phyloP scores from a whole-genome alignment of 2,329 filamentous ascomycete species.

The Emydomyces testavorans region DNA sequence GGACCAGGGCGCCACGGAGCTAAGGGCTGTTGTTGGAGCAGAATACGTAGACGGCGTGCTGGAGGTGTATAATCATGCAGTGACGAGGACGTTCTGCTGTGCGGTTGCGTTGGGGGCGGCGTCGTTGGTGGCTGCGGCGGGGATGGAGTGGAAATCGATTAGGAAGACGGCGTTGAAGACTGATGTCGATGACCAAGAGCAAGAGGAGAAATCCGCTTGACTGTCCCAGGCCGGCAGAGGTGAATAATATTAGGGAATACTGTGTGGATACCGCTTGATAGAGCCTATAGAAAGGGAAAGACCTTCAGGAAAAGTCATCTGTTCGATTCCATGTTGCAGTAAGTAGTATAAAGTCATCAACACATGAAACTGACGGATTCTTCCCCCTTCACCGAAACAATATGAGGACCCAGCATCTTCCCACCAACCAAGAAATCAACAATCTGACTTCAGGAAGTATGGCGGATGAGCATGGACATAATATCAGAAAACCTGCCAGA shows the following conservation, averaged over 20 bases:
- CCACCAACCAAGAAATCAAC: too few species aligned
- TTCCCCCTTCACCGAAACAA: too few species aligned
- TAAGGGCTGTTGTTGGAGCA: slow-evolving; percentile 24
- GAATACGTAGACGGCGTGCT: slow-evolving; percentile 24
- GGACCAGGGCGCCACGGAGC: slow-evolving; percentile 29
- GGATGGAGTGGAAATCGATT: slow-evolving; percentile 11
- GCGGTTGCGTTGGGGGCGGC: background rate
- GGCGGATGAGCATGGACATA: too few species aligned
- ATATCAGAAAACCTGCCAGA: too few species aligned
- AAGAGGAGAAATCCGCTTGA: background rate
- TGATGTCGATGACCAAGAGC: background rate
- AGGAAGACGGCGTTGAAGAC: background rate
- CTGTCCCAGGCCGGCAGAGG: too few species aligned
- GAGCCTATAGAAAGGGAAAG: too few species aligned
- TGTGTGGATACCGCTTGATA: background rate
- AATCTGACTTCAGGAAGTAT: too few species aligned
- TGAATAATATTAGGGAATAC: background rate
- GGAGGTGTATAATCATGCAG: slow-evolving; percentile 28
- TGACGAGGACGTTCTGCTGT: slow-evolving; percentile 25
- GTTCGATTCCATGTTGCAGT: too few species aligned
- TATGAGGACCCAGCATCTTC: too few species aligned
- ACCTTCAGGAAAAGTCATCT: too few species aligned
- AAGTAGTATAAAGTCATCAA: too few species aligned
- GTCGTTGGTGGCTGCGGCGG: background rate
- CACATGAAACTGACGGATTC: too few species aligned